Percentiles rank a stretch among this genome's conserved stretches.
phyloP scores from a whole-genome alignment of 1,284 basidiomycete genomes.

The Neotropicomus parvogracilis region DNA sequence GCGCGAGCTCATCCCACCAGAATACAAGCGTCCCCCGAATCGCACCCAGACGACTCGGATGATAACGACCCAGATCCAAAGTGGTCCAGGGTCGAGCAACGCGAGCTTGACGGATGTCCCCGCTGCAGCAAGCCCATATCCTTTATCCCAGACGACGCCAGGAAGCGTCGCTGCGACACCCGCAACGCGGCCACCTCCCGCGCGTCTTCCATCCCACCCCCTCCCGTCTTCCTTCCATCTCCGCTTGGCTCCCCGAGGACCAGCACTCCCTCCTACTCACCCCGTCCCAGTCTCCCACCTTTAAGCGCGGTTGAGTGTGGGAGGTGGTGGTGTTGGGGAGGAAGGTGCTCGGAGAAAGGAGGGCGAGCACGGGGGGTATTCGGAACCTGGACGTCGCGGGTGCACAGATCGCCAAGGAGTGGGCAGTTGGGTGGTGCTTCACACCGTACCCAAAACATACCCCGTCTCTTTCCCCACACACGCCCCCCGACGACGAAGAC shows the following conservation, averaged over 20 bases:
- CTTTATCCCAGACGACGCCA: background rate
- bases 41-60: constrained; percentile 27
- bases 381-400: too few relatives aligned
- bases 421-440: too few relatives aligned
- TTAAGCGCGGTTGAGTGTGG: too few relatives aligned
- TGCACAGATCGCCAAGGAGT: too few relatives aligned
- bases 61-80: constrained; percentile 29
- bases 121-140: constrained; percentile 30
- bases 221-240: constrained; percentile 46
- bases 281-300: constrained; percentile 23
- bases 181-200: background rate
- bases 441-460: constrained; percentile 19
- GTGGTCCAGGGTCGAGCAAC: constrained; percentile 37
- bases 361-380: too few relatives aligned
- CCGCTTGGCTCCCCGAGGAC: constrained; percentile 44
- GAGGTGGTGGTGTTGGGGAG: too few relatives aligned
- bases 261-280: constrained; percentile 28
- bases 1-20: constrained; percentile 58
- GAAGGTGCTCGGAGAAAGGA: too few relatives aligned
- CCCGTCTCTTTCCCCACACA: constrained; percentile 39
- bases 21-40: constrained; percentile 38
- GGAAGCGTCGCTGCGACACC: background rate
- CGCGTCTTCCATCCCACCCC: constrained; percentile 3
- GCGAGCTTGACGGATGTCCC: constrained; percentile 41
- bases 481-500: constrained; percentile 68